Evolutionary conservation across 352 stramenopile species (phyloP), one percentile per base, ranked within the genome.

Genomic region (Globisporangium nagaii): DNA sequence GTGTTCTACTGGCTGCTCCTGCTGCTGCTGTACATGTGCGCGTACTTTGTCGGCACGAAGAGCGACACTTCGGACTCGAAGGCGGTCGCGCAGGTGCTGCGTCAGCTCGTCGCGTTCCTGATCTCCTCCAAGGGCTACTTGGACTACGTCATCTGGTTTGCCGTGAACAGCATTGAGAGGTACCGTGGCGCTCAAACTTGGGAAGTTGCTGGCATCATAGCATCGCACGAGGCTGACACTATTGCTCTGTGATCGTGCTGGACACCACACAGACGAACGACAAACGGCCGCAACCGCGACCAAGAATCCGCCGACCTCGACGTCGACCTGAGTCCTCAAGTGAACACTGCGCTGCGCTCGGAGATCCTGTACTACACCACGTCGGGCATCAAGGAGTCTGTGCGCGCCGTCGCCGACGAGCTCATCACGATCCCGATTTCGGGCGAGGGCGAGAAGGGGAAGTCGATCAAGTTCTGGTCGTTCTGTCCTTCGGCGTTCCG

Each of bases 341-440:
- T 91, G 54, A 96, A 96, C 66, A 80, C 82, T n/a, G 87, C 86
- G 2, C 53, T 96, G 43, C 78, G 86, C 5, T 92, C 79, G 1
- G 87, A 96, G 56, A 94, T 96, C 59, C 50, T 96, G 52, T 93
- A 90, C 66, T 96, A 95, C 71, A 95, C 86, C 7, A 96, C 87
- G 15, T 91, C 79, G 28, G 87, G 87, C 13, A 95, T 96, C 62
- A 94, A 93, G 55, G 71, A 90, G 49, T 90, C 85, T 15, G 76
- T 93, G 28, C 79, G 79, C 10, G 83, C 81, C 4, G 75, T 90
- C 19, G 73, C 68, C 1, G 82, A 89, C 42, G 83, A 90, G 47
- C 49, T 85, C 9, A 89, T 92, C 39, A 73, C 76, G 24, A 92
- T 92, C 37, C 82, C 82, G 5, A 92, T 92, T 30, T 90, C 79